Conservation (phyloP, 768 basidiomycete genomes). For the Amanita fuliginea region DNA sequence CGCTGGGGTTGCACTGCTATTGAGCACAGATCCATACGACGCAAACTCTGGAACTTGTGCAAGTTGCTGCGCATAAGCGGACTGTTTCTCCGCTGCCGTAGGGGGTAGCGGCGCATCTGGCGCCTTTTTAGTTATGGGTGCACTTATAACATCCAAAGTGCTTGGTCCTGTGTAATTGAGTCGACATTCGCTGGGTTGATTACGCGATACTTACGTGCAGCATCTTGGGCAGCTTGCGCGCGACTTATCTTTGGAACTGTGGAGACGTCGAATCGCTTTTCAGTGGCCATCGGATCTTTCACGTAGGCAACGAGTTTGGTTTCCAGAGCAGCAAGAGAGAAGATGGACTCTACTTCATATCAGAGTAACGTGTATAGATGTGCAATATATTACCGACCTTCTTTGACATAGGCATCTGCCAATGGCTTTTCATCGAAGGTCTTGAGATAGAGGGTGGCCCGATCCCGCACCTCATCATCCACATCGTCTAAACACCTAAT, state of each 20-base stretch:
- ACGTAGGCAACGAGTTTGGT: conserved; percentile 90
- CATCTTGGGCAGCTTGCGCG: conserved; percentile 81
- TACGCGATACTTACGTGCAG: conserved; percentile 53
- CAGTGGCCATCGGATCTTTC: conserved; percentile 61
- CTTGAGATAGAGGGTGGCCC: conserved; percentile 89
- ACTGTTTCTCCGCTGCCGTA: conserved; percentile 82
- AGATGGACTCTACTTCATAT: conserved; percentile 68
- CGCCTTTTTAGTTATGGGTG: conserved; percentile 48
- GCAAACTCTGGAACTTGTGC: conserved; percentile 79
- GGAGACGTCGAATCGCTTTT: conserved; percentile 74
- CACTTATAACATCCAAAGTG: conserved; percentile 75
- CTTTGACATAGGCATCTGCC: conserved; percentile 82
- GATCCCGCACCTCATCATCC: conserved; percentile 97
- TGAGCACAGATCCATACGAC: conserved; percentile 77
- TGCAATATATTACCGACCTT: conserved; percentile 44
- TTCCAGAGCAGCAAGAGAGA: conserved; percentile 84
- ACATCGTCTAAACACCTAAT: conserved; percentile 94
- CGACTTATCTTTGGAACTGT: conserved; percentile 92
- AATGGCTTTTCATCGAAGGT: conserved; percentile 70
- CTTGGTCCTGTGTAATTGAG: conserved; percentile 55
- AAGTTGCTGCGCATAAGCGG: conserved; percentile 79
- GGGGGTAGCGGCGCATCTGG: conserved; percentile 58
- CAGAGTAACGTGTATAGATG: neutral
- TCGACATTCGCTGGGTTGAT: neutral
- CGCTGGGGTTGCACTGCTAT: conserved; percentile 67